Conservation (phyloP, 1,284 basidiomycete genomes). For the Cryptococcus maquisensis region DNA sequence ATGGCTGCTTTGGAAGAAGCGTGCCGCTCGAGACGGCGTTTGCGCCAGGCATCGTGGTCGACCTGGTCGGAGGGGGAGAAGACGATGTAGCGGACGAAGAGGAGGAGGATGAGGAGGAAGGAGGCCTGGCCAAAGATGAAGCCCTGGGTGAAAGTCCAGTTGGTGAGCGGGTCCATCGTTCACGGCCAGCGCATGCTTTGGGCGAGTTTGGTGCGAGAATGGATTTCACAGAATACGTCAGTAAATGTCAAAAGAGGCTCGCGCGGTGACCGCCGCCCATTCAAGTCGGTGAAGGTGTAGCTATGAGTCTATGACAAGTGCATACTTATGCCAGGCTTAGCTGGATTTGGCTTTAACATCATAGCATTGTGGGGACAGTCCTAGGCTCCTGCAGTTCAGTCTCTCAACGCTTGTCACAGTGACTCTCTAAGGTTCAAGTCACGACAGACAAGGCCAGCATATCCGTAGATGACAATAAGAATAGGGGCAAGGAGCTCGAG, state of each 20-base stretch:
- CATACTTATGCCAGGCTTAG: too few relatives aligned
- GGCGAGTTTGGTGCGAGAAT: neutral
- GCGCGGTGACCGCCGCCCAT: too few relatives aligned
- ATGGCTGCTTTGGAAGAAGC: constrained; percentile 23
- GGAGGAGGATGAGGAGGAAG: constrained; percentile 47
- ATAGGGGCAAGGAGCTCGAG: too few relatives aligned
- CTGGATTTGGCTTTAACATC: too few relatives aligned
- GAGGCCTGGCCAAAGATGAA: constrained; percentile 54
- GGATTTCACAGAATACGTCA: neutral
- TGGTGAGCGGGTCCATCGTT: constrained; percentile 1
- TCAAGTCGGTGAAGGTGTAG: too few relatives aligned
- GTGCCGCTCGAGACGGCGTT: constrained; percentile 29
- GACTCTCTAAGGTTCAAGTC: too few relatives aligned
- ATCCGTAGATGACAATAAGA: too few relatives aligned
- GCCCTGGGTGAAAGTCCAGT: constrained; percentile 55
- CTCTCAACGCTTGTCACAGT: too few relatives aligned
- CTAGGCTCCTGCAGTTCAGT: too few relatives aligned
- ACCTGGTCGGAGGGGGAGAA: constrained; percentile 50
- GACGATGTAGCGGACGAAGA: constrained; percentile 56
- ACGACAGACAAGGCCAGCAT: too few relatives aligned
- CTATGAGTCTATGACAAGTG: too few relatives aligned
- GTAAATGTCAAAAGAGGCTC: neutral
- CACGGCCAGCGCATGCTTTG: constrained; percentile 1
- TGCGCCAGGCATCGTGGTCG: constrained; percentile 32
- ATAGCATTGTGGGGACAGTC: too few relatives aligned